Evolutionary conservation across 371 early-diverging fungal species (phyloP), one percentile per base, ranked within the genome.

Genomic region (Haplosporangium sp.): DNA sequence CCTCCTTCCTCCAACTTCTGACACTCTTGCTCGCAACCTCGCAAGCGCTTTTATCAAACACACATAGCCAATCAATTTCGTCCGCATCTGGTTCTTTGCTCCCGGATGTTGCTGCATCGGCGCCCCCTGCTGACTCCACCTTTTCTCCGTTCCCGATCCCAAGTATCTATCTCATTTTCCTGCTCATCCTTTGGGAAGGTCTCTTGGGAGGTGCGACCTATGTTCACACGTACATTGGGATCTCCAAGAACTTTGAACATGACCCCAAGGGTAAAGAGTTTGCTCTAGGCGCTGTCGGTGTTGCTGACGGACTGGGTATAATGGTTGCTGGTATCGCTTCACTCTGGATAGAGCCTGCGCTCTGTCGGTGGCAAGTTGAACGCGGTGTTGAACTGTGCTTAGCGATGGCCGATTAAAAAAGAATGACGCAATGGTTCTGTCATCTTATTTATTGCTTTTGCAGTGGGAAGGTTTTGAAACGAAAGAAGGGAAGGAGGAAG

Each of bases 151-250:
- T 53, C 2, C 58, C 62, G n/a, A 43, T 82, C 21, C 76, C 80
- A 0, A 64, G 52, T 18, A 70, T 84, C 14, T 84, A 76, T 60
- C 2, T 80, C 1, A 68, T 83, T 5, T 84, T 82, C 55, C 43
- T 62, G 0, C 38, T 86, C 29, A 75, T 85, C 51, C 58, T 85
- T 12, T 73, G 76, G 71, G 86, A 85, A 53, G 86, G 86, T 6
- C 73, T 86, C 6, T 61, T 86, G 42, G 86, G 86, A 6, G 86
- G 86, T 9, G 71, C 85, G 1, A 74, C 83, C 38, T 86, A 86
- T 63, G 86, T 83, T 21, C 85, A 86, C 52, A 74, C 84, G 1
- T 86, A 83, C 58, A 61, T 67, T 36, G 69, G 76, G 4, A 85
- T 60, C 36, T 67, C 63, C 3, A 64, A 37, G 37, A 59, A 45